phyloP scores from a whole-genome alignment of 768 basidiomycete genomes.

The Dictyophora rubrovolvata region DNA sequence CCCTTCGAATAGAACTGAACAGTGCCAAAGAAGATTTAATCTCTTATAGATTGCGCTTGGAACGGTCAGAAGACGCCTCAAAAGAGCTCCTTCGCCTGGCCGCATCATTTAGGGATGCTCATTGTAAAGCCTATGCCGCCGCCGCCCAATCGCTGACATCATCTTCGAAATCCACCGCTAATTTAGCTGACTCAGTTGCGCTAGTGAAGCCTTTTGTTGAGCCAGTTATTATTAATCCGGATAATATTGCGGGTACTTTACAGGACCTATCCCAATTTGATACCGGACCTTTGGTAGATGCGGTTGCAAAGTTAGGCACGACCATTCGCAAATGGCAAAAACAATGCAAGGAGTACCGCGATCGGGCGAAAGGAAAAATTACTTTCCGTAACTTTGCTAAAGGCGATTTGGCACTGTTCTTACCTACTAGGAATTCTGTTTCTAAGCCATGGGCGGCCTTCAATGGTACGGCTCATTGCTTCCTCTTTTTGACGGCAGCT shows the following conservation, averaged over 20 bases:
- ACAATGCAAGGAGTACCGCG: constrained; percentile 91
- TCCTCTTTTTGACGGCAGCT: neutral
- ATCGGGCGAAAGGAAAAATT: constrained; percentile 93
- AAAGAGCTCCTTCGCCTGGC: constrained; percentile 79
- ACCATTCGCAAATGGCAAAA: constrained; percentile 96
- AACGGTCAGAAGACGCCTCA: constrained; percentile 55
- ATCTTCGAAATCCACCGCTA: constrained; percentile 37
- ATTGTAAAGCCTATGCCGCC: constrained; percentile 58
- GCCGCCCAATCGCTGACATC: constrained; percentile 47
- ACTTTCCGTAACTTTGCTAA: constrained; percentile 92
- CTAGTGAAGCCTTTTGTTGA: constrained; percentile 43
- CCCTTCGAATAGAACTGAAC: constrained; percentile 65
- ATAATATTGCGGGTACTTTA: constrained; percentile 60
- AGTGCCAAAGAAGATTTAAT: constrained; percentile 59
- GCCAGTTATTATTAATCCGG: constrained; percentile 68
- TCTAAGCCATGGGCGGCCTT: constrained; percentile 98
- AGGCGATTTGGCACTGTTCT: constrained; percentile 89
- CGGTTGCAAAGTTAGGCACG: constrained; percentile 68
- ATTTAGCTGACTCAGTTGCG: constrained; percentile 30
- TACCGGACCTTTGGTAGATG: constrained; percentile 65
- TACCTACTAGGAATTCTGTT: constrained; percentile 90
- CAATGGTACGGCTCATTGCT: constrained; percentile 53
- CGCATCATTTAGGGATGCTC: constrained; percentile 65
- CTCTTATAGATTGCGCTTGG: constrained; percentile 55
- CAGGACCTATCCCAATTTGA: constrained; percentile 34